A percentile compares a stretch with the other conserved stretches of the same genome.
These are phyloP conservation scores for Hygrocybe coccinea DNA, from an alignment of 768 basidiomycete genomes.

Conservation along the genomic window DNA sequence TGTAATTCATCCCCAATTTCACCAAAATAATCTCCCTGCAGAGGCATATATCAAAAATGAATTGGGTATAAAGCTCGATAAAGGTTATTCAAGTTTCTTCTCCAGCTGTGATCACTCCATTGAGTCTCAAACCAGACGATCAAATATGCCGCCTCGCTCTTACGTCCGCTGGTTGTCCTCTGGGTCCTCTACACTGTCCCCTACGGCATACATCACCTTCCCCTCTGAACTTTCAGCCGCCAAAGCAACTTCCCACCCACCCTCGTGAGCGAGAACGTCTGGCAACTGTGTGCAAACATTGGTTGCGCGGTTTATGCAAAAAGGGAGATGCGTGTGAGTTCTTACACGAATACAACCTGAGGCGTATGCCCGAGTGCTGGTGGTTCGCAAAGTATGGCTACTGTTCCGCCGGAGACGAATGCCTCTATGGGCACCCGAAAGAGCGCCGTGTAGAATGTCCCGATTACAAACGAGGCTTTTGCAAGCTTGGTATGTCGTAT, in stretches of 20 bases:
- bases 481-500: constrained; percentile 67
- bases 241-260: constrained; percentile 75
- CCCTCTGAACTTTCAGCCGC: constrained; percentile 82
- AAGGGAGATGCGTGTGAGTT: constrained; percentile 98
- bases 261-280: constrained; percentile 79
- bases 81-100: constrained; percentile 54
- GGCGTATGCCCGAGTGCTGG: constrained; percentile 99
- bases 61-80: constrained; percentile 83
- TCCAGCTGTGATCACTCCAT: neutral
- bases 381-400: constrained; percentile 98
- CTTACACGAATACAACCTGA: constrained; percentile 95
- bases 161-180: constrained; percentile 79
- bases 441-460: constrained; percentile 90
- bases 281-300: constrained; percentile 97
- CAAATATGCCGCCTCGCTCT: constrained; percentile 89
- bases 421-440: constrained; percentile 92
- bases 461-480: constrained; percentile 94
- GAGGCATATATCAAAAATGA: constrained; percentile 80
- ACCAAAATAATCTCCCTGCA: constrained; percentile 84
- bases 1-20: constrained; percentile 84
- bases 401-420: constrained; percentile 95
- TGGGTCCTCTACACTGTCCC: constrained; percentile 89
- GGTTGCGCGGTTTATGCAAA: constrained; percentile 96
- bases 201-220: constrained; percentile 89
- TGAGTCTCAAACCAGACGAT: constrained; percentile 53